Evolutionary conservation across 768 basidiomycete genomes (phyloP), one percentile per base, ranked within the genome.

Genomic region (Leccinum uliginosum): DNA sequence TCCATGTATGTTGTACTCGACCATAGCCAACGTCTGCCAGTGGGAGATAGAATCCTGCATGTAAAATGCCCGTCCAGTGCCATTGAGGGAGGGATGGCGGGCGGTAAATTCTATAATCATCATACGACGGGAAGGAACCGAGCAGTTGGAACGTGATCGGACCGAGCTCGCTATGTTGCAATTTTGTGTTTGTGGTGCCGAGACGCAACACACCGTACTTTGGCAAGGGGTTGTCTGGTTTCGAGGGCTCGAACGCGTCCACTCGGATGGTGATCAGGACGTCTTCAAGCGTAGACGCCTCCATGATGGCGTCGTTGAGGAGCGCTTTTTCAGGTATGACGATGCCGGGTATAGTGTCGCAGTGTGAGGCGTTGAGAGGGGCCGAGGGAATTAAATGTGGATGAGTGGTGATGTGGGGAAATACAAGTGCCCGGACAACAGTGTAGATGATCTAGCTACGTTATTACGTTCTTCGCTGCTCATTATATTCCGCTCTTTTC

Each of bases 21-120:
- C 35, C 35, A 35, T 35, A 17, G 1, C 7, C 17, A 35, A 4
- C 17, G 35, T 35, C n/a, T n/a, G n/a, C n/a, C n/a, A n/a, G 7
- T 17, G 7, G 8, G 35, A 35, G 35, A 35, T 8, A 17, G 7
- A 35, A 3, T 35, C 34, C 17, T 17, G 15, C 34, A 43, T 44
- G 10, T 59, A 44, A 34, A 65, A 59, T 11, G 6, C 49, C 21
- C 62, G 54, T 1, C 65, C 56, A 12, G 49, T 32, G 0, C 62
- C 65, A 3, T 35, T 59, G 54, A 65, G 50, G n/a, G 65, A 58
- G 3, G 58, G 58, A 14, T 51, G 48, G 7, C 19, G 35, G 21
- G 56, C 56, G 21, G 53, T 30, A 1, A 3, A 14, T 5, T 1
- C 12, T 10, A 15, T 34, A 35, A 35, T 45, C 9, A 5, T 14